A percentile compares a stretch with the other conserved stretches of the same genome.
These are phyloP conservation scores for Sindora glabra DNA, from an alignment of 306 rosid genomes.

Conservation along the genomic window DNA sequence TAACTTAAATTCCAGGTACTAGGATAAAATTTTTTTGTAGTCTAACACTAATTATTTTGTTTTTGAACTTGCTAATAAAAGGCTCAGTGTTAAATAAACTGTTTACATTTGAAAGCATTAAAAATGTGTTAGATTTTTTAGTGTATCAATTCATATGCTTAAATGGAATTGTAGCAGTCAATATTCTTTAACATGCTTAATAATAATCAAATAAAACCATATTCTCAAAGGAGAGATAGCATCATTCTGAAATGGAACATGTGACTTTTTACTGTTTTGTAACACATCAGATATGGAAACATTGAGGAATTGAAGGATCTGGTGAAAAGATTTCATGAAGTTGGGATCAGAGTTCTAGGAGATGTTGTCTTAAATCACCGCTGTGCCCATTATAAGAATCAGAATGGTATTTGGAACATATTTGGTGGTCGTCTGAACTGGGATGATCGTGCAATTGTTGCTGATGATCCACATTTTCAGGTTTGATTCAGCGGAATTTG, in stretches of 20 bases:
- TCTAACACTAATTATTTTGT: too few relatives aligned
- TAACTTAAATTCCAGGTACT: constrained; percentile 79
- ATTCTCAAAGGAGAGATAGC: background rate
- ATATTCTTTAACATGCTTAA: too few relatives aligned
- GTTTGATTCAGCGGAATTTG: constrained; percentile 27
- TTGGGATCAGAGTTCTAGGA: constrained; percentile 68
- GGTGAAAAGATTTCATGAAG: constrained; percentile 54
- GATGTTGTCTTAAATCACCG: constrained; percentile 95
- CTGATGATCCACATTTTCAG: constrained; percentile 99
- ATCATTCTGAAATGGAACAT: background rate
- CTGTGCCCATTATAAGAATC: constrained; percentile 71
- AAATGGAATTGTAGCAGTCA: too few relatives aligned
- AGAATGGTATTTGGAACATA: constrained; percentile 92
- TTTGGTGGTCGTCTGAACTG: constrained; percentile 93
- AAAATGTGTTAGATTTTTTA: too few relatives aligned
- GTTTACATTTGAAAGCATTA: too few relatives aligned
- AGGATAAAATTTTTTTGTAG: background rate
- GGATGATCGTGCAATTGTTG: constrained; percentile 95
- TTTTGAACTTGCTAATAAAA: too few relatives aligned
- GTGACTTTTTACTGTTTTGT: constrained; percentile 1
- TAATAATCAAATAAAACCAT: background rate
- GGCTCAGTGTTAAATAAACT: too few relatives aligned
- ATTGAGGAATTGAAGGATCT: constrained; percentile 66
- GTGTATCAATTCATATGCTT: too few relatives aligned
- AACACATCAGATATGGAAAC: constrained; percentile 63